phyloP scores from a whole-genome alignment of 2,329 filamentous ascomycete species.

The Alternaria tenuissima region DNA sequence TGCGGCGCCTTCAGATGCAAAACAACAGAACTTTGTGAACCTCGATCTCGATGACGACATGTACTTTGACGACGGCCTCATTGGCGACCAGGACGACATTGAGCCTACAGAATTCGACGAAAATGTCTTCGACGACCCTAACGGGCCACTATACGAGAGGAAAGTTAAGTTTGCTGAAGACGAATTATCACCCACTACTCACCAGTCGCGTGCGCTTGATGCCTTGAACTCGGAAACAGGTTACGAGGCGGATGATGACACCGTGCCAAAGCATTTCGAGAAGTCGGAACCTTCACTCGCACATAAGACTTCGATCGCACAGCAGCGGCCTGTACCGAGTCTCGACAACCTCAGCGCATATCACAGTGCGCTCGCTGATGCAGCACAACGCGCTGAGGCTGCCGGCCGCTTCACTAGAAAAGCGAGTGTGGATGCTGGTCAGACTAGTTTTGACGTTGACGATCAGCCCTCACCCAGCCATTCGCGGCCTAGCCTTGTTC shows the following conservation, averaged over 20 bases:
- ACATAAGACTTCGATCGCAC: constrained; percentile 55
- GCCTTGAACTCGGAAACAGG: constrained; percentile 32
- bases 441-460: constrained; percentile 42
- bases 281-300: constrained; percentile 58
- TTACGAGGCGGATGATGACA: constrained; percentile 47
- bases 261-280: constrained; percentile 34
- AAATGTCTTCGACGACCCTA: constrained; percentile 71
- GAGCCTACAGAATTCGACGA: constrained; percentile 72
- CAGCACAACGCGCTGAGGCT: constrained; percentile 77
- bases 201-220: constrained; percentile 27
- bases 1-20: constrained; percentile 8
- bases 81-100: constrained; percentile 59
- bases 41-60: constrained; percentile 62
- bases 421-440: constrained; percentile 54
- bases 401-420: constrained; percentile 77
- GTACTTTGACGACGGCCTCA: constrained; percentile 73
- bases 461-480: constrained; percentile 44
- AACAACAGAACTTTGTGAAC: constrained; percentile 15
- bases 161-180: constrained; percentile 36
- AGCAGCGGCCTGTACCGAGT: constrained; percentile 42
- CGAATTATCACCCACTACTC: constrained; percentile 24
- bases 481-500: constrained; percentile 56
- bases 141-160: constrained; percentile 60
- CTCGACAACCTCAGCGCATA: constrained; percentile 72
- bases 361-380: constrained; percentile 83